Conservation (phyloP, 1,284 basidiomycete species). For the Dichomitus squalens region DNA sequence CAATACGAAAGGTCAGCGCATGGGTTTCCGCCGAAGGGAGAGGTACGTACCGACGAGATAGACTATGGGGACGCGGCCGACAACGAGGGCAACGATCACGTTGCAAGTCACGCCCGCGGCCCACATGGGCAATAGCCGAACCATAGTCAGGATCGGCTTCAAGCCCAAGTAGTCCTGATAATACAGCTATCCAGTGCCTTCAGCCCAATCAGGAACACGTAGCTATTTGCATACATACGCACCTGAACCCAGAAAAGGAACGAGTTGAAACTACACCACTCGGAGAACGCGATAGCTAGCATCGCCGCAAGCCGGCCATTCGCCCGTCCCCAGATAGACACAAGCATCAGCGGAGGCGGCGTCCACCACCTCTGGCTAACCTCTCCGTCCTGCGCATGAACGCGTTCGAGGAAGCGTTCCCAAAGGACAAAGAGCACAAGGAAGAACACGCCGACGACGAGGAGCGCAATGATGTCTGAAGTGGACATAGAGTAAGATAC, state of each 20-base stretch:
- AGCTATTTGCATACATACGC: constrained; percentile 12
- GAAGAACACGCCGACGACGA: constrained; percentile 69
- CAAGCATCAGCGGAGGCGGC: constrained; percentile 71
- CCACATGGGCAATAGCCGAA: constrained; percentile 80
- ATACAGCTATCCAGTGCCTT: constrained; percentile 47
- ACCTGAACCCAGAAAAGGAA: constrained; percentile 63
- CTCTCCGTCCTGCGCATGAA: constrained; percentile 31
- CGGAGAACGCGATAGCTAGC: constrained; percentile 68
- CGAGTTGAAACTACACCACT: constrained; percentile 65
- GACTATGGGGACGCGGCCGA: constrained; percentile 57
- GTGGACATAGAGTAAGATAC: too few species aligned
- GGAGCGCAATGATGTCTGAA: constrained; percentile 65
- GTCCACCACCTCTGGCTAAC: constrained; percentile 34
- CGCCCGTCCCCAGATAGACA: constrained; percentile 67
- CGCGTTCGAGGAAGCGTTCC: constrained; percentile 64
- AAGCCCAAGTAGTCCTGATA: constrained; percentile 66
- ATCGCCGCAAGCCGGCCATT: constrained; percentile 66
- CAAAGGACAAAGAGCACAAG: constrained; percentile 66
- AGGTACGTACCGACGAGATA: constrained; percentile 54
- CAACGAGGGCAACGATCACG: constrained; percentile 63
- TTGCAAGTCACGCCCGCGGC: constrained; percentile 73
- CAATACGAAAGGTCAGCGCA: too few species aligned
- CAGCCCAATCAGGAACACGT: too few species aligned
- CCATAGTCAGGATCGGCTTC: constrained; percentile 67
- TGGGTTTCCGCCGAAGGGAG: neutral